Percentiles rank a stretch among this genome's conserved stretches.
Conservation (phyloP, 164 flowering plant genomes). For the Tinospora cordifolia region DNA sequence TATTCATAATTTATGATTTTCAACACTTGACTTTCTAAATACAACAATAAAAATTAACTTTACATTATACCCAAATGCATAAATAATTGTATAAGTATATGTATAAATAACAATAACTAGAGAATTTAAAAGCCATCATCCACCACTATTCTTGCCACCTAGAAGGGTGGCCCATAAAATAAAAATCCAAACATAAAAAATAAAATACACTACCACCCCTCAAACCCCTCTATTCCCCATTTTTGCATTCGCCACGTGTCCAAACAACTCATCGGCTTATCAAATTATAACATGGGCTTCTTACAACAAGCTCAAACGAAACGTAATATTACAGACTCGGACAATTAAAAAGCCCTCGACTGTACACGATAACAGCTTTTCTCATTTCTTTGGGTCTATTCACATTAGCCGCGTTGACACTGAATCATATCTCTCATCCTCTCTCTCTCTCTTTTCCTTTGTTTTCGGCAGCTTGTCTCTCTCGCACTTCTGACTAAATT, state of each 20-base stretch:
- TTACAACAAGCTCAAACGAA: too few relatives aligned
- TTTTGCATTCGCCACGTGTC: neutral
- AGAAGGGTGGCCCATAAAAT: neutral
- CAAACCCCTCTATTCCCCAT: neutral
- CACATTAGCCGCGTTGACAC: neutral
- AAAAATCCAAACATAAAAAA: neutral
- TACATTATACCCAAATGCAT: too few relatives aligned
- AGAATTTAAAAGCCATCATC: neutral
- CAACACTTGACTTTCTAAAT: neutral
- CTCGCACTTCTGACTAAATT: constrained; percentile 12
- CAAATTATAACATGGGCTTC: too few relatives aligned
- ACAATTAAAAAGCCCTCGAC: neutral
- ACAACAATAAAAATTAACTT: neutral
- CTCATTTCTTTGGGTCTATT: neutral
- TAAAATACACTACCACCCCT: neutral
- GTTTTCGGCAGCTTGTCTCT: neutral
- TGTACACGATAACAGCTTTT: neutral
- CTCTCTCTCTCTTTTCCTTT: constrained; percentile 4
- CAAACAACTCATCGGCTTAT: too few relatives aligned
- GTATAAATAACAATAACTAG: too few relatives aligned
- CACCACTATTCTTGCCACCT: neutral
- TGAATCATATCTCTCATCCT: neutral
- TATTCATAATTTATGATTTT: too few relatives aligned
- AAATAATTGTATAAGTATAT: too few relatives aligned
- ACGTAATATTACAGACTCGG: too few relatives aligned